Conservation (phyloP, 192 early-diverging fungal species). For the Lobulomyces angularis region DNA sequence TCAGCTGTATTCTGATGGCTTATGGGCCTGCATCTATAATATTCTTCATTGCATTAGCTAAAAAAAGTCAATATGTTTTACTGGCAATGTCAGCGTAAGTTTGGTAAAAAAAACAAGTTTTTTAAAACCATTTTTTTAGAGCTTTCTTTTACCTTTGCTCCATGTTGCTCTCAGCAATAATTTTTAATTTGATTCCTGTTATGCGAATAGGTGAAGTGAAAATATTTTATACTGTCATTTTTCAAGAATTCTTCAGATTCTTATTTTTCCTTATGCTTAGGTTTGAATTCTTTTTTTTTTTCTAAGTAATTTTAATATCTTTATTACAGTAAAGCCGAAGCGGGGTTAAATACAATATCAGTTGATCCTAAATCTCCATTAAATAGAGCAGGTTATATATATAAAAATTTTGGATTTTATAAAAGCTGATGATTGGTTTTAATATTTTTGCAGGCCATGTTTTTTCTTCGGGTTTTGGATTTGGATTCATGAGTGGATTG, state of each 20-base stretch:
- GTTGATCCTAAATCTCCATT: slow-evolving; percentile 50
- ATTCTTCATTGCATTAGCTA: slow-evolving; percentile 56
- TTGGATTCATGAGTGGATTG: slow-evolving; percentile 57
- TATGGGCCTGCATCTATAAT: slow-evolving; percentile 62
- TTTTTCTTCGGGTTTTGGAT: slow-evolving; percentile 43
- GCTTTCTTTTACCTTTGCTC: slow-evolving; percentile 76
- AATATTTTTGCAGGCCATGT: not conserved
- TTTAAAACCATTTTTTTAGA: slow-evolving; percentile 18
- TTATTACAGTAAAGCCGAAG: slow-evolving; percentile 47
- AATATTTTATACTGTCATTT: slow-evolving; percentile 25
- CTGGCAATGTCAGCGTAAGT: slow-evolving; percentile 59
- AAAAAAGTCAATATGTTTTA: slow-evolving; percentile 56
- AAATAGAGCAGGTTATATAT: slow-evolving; percentile 49
- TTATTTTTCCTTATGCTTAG: slow-evolving; percentile 42
- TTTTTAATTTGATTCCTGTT: too few relatives aligned
- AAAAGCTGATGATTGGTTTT: slow-evolving; percentile 5
- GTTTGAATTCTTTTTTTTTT: slow-evolving; percentile 12
- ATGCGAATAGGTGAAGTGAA: slow-evolving; percentile 25
- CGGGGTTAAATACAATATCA: slow-evolving; percentile 47
- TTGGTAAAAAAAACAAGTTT: not conserved
- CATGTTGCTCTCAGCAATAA: slow-evolving; percentile 53
- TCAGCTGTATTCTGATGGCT: slow-evolving; percentile 54
- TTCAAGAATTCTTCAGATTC: slow-evolving; percentile 62
- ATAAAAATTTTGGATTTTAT: too few relatives aligned
- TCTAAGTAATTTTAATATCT: not conserved